phyloP scores from a whole-genome alignment of 805 yeast genomes.

The Schizosaccharomyces pombe region ASM294v3 CU329670.1:4433001-4433500 shows the following conservation, averaged over 20 bases:
- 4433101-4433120: neutral
- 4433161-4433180: neutral
- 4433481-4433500: neutral
- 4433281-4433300: neutral
- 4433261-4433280: neutral
- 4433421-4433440: neutral
- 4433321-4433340: conserved; percentile 88
- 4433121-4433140: neutral
- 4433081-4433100: conserved; percentile 1
- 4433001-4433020: neutral
- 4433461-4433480: neutral
- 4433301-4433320: conserved; percentile 43
- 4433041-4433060: neutral
- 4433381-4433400: conserved; percentile 76
- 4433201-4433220: conserved; percentile 1
- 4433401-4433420: neutral
- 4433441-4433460: neutral
- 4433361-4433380: conserved; percentile 82
- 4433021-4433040: neutral
- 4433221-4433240: neutral
- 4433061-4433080: conserved; percentile 3
- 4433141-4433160: neutral
- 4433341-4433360: conserved; percentile 80
- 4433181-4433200: neutral
- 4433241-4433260: neutral